Percentiles rank a stretch among this genome's conserved stretches.
Conservation (phyloP, 1,139 yeast species). For the Yamadazyma buinensis region DNA sequence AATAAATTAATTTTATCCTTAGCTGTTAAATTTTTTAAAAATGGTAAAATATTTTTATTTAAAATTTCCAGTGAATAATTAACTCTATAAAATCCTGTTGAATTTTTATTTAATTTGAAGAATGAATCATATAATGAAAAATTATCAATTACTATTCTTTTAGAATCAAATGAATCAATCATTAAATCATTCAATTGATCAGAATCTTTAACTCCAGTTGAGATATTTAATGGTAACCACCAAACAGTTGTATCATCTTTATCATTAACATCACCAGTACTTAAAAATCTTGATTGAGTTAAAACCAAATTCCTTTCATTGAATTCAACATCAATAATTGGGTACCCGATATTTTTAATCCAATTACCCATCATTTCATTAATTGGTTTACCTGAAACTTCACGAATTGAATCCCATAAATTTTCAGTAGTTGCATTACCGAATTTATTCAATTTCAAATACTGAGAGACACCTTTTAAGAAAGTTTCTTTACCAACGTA, state of each 20-base stretch:
- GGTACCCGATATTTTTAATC: slow-evolving; percentile 83
- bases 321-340: slow-evolving; percentile 60
- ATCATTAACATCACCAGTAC: slow-evolving; percentile 72
- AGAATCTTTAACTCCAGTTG: slow-evolving; percentile 21
- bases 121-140: slow-evolving; percentile 25
- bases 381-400: slow-evolving; percentile 73
- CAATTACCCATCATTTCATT: slow-evolving; percentile 70
- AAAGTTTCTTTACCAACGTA: slow-evolving; percentile 65
- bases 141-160: slow-evolving; percentile 19
- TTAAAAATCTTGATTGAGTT: slow-evolving; percentile 70
- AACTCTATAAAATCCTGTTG: slow-evolving; percentile 65
- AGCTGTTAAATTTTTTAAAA: slow-evolving; percentile 43
- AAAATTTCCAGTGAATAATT: slow-evolving; percentile 53
- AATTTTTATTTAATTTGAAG: slow-evolving; percentile 60
- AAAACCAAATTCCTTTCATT: slow-evolving; percentile 43
- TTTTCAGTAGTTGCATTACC: slow-evolving; percentile 78
- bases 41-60: slow-evolving; percentile 37
- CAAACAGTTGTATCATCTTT: slow-evolving; percentile 69
- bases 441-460: slow-evolving; percentile 66
- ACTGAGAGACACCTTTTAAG: slow-evolving; percentile 67
- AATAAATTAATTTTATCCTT: slow-evolving; percentile 66
- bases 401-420: slow-evolving; percentile 73
- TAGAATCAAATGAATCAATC: slow-evolving; percentile 21
- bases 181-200: slow-evolving; percentile 4
- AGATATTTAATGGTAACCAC: slow-evolving; percentile 69